Evolutionary conservation across 2,329 filamentous ascomycete species (phyloP), one percentile per base, ranked within the genome.

Genomic region (Apiospora phragmitis): DNA sequence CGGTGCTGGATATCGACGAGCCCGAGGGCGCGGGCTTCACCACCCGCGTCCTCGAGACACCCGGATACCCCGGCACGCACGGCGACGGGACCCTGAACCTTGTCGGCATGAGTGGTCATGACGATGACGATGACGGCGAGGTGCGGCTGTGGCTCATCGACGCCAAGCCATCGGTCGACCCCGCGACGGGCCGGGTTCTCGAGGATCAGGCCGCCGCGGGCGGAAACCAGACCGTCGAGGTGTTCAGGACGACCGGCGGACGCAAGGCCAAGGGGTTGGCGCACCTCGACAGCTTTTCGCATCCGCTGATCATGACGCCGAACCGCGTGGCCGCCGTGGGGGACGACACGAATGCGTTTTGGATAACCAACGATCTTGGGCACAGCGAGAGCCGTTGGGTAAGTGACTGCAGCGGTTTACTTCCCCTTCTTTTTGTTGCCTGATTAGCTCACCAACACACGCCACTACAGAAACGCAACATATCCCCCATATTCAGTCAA

Each of bases 1-100:
- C 81, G 3, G 77, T 74, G 3, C 29, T 82, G 12, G 74, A 82
- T 26, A 74, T 82, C 21, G 80, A 83, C 67, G 76, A 75, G 43
- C 76, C 76, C 1, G 26, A 45, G 16, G 74, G 69, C 1, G 43
- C 69, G 0, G 71, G 73, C 2, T 76, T 79, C 29, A 68, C 73
- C 3, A 65, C 73, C 21, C 77, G 75, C 2, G 62, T 68, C 0
- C 72, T 83, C 16, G 69, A 71, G 9, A 70, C 74, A 0, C 26
- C 42, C 29, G 77, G 71, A 0, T 82, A 77, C 41, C 29, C 73
- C 4, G 81, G 81, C 0, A 79, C 77, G 0, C 72, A 71, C 4
- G 79, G 77, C 7, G 80, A 82, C 42, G 78, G 76, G 0, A 70
- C 78, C 0, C 71, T 82, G 4, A 72, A 77, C 29, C 49, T 81